phyloP scores from a whole-genome alignment of 352 stramenopile genomes.

The Globisporangium rhizosaccharum region DNA sequence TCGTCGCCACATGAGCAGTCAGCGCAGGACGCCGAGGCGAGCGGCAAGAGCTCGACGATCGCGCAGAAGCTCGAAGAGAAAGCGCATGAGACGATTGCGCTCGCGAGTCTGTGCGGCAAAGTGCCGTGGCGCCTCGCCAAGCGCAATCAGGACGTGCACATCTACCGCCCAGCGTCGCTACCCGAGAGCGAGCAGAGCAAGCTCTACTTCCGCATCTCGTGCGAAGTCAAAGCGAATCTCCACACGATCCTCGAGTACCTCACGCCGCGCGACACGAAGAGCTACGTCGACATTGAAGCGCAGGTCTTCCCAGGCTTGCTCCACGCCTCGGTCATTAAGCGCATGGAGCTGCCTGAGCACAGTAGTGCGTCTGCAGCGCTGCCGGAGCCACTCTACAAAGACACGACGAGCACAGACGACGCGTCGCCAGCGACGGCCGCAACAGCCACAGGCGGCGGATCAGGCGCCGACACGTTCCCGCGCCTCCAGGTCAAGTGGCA shows the following conservation, averaged over 20 bases:
- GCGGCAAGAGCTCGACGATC: constrained; percentile 28
- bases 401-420: constrained; percentile 40
- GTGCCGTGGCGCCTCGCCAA: constrained; percentile 65
- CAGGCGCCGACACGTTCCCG: constrained; percentile 40
- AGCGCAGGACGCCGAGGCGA: background rate
- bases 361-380: background rate
- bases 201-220: constrained; percentile 81
- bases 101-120: constrained; percentile 51
- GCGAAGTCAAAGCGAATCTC: constrained; percentile 75
- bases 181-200: constrained; percentile 42
- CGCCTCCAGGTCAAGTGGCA: constrained; percentile 84
- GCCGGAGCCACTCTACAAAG: constrained; percentile 25
- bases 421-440: constrained; percentile 15
- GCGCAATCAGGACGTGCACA: constrained; percentile 76
- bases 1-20: background rate
- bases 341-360: constrained; percentile 54
- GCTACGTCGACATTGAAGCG: constrained; percentile 77
- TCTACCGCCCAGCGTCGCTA: constrained; percentile 54
- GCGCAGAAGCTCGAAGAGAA: constrained; percentile 67
- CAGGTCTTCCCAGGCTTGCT: constrained; percentile 77
- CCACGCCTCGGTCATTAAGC: constrained; percentile 74
- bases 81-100: constrained; percentile 55
- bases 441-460: constrained; percentile 5
- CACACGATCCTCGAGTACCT: constrained; percentile 81
- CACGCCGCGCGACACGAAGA: constrained; percentile 54